Conservation (phyloP, 2,329 filamentous ascomycete genomes). For the Xylariaceae sp. region DNA sequence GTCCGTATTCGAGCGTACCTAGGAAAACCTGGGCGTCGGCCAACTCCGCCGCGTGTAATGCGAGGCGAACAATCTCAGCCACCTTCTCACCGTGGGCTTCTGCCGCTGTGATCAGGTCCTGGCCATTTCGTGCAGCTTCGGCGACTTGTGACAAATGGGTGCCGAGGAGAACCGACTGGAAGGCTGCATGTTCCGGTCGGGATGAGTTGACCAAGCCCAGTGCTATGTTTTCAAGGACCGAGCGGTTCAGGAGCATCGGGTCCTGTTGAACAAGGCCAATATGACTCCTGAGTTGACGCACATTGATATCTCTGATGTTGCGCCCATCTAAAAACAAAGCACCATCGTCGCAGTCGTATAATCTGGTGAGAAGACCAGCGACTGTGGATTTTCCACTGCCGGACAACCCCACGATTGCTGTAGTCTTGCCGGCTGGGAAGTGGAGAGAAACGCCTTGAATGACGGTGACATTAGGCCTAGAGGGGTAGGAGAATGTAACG, state of each 20-base stretch:
- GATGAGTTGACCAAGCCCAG: constrained; percentile 33
- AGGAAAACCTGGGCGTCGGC: constrained; percentile 52
- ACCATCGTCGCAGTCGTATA: constrained; percentile 52
- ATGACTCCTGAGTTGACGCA: constrained; percentile 31
- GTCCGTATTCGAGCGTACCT: constrained; percentile 40
- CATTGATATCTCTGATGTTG: constrained; percentile 44
- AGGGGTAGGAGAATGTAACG: constrained; percentile 35
- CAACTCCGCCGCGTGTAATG: constrained; percentile 45
- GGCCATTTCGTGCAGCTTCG: constrained; percentile 44
- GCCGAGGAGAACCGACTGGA: constrained; percentile 44
- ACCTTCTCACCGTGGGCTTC: constrained; percentile 38
- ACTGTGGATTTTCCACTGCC: constrained; percentile 46
- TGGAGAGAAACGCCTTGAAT: constrained; percentile 32
- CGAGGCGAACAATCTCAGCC: constrained; percentile 45
- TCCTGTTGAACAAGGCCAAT: constrained; percentile 32
- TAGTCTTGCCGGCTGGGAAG: constrained; percentile 34
- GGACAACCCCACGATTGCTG: constrained; percentile 46
- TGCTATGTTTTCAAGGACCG: constrained; percentile 35
- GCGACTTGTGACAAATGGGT: constrained; percentile 46
- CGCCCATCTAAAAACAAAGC: constrained; percentile 42
- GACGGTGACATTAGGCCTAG: constrained; percentile 31
- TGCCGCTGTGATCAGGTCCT: constrained; percentile 41
- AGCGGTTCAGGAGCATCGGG: constrained; percentile 30
- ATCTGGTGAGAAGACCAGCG: constrained; percentile 48
- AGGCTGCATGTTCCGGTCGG: constrained; percentile 24